These are phyloP conservation scores for Lecanicillium sp. DNA, from an alignment of 2,329 filamentous ascomycete species.

Conservation along the genomic window DNA sequence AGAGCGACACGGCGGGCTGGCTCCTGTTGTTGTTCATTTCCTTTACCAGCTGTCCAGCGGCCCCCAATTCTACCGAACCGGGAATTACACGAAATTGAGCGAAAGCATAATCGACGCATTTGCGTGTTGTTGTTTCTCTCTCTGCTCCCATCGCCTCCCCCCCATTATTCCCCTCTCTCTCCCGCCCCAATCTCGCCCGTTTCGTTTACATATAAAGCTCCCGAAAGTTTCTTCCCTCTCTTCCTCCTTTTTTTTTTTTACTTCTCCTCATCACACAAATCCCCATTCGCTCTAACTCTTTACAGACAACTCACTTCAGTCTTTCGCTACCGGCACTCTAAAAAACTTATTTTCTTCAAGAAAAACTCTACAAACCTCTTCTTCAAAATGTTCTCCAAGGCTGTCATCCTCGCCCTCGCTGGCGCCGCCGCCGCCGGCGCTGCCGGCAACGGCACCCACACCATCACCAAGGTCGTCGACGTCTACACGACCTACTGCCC, in stretches of 20 bases:
- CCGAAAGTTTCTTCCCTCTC: neutral
- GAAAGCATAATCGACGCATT: too few species aligned
- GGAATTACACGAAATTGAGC: too few species aligned
- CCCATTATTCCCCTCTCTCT: too few species aligned
- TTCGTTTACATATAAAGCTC: slow-evolving; percentile 6
- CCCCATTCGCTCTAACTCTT: neutral
- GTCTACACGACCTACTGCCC: slow-evolving; percentile 37
- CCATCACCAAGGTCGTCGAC: slow-evolving; percentile 30
- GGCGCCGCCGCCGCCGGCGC: slow-evolving; percentile 18
- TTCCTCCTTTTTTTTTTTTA: neutral
- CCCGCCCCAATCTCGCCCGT: too few species aligned
- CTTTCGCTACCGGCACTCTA: neutral
- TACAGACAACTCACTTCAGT: slow-evolving; percentile 1
- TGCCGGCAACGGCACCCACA: slow-evolving; percentile 17
- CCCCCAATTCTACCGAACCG: too few species aligned
- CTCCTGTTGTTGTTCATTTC: too few species aligned
- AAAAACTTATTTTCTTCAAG: neutral
- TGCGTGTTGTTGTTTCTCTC: too few species aligned
- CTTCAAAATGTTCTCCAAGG: slow-evolving; percentile 26
- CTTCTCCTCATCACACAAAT: neutral
- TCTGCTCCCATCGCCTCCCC: too few species aligned
- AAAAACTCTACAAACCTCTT: slow-evolving; percentile 8
- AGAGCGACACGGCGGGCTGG: too few species aligned
- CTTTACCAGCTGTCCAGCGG: too few species aligned
- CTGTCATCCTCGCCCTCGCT: slow-evolving; percentile 21